Base-by-base conservation (phyloP, 441 rosid species). In the Brassica hybrid region DNA sequence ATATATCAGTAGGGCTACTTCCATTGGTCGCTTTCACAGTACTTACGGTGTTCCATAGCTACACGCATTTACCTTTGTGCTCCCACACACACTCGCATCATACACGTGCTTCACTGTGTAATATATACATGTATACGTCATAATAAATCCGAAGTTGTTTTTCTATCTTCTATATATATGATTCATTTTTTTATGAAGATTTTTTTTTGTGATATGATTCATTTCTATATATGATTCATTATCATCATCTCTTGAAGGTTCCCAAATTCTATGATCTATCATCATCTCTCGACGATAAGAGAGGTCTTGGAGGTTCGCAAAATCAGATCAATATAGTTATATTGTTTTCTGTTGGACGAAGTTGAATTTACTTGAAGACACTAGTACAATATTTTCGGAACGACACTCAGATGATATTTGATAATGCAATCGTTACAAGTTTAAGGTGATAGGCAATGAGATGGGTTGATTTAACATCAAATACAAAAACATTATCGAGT, bases 1-100 rank as follows among this genome's bases (percentile, higher is more conserved):
- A 63, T 36, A 36, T 70, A 69, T 50, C 74, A 41, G 56, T 78
- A 61, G 77, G 65, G 65, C 59, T 73, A 56, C 74, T 65, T 62
- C 76, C 58, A 70, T 80, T 59, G 83, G 79, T 80, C 72, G 68
- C 76, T 70, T 74, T 79, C 83, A 75, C 72, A 58, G 78, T 75
- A 69, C 76, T 75, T 71, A 64, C 79, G 76, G 82, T 79, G 82
- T 79, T 75, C 79, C 36, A 75, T 59, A 58, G 68, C 65, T 74
- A 75, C 79, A 80, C 79, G 83, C 79, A 32, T 65, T 79, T 34
- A 64, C 67, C 59, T 10, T 36, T 21, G 72, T 7, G 19, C 72
- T 25, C 76, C 8, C 67, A 14, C 45, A 45, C 71, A 16, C 72
- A 74, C 79, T 65, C 79, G 82, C 79, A 30, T 38, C 45, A 38